Evolutionary conservation across 2,329 filamentous ascomycete species (phyloP), one percentile per base, ranked within the genome.

Genomic region (Ophiostoma australiae): DNA sequence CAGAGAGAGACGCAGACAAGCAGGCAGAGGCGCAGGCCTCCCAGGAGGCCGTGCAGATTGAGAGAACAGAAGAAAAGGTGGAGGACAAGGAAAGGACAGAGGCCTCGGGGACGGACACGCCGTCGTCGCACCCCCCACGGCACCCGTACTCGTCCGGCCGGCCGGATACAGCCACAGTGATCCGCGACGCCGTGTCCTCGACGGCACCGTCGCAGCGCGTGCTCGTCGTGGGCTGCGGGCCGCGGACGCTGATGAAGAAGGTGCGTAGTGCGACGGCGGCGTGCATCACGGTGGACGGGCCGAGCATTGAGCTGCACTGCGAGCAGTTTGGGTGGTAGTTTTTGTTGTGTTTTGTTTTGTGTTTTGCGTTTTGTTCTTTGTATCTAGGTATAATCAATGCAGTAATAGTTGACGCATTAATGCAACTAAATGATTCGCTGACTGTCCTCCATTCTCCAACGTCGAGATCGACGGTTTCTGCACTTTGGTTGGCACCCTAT

Each of bases 271-370:
- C 52, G n/a, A 27, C 52, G 52, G 52, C 52, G 10, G n/a, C n/a
- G 23, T 58, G 52, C 23, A 58, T 58, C 8, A 27, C n/a, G 13
- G 23, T 23, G n/a, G 52, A 58, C 10, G 52, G 52, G n/a, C 52
- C 52, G 10, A 58, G 52, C 7, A 58, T 58, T 11, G 52, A 58
- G 52, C 10, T 58, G 52, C 52, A 58, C 52, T 58, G 52, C 10
- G 52, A 58, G 52, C 52, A 58, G 52, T 58, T 58, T 58, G 52
- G 52, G 23, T 58, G 52, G 52, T 58, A 23, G 20, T 23, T 55
- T 39, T 39, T 2, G 7, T 39, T 39, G 37, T 39, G 11, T 39
- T 39, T 39, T 37, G 35, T 7, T 37, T 39, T 8, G 37, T 7
- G 10, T n/a, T n/a, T n/a, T n/a, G n/a, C n/a, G n/a, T n/a, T n/a